Base-by-base conservation (phyloP, 768 basidiomycete genomes). In the Tulasnella sp. region DNA sequence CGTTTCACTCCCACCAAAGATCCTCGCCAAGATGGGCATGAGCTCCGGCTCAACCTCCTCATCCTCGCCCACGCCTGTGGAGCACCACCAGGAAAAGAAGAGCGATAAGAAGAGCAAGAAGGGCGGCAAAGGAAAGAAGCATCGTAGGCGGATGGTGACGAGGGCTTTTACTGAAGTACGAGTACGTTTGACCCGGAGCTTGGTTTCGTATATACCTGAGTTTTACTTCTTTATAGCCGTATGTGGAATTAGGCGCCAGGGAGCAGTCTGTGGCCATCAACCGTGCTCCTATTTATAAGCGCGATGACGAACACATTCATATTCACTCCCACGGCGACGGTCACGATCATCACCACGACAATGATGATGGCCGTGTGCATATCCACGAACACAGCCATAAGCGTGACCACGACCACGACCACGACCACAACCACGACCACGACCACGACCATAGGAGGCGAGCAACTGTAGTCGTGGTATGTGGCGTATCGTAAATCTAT, bases 331-430 rank as follows among this genome's bases (percentile, higher is more conserved):
- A 48, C n/a, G 48, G 43, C 11, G 58, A 65, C 51, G 56, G 65
- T 27, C 56, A 63, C 41, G 61, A 63, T 51, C 56, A 51, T 29
- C 32, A 34, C 45, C 30, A 64, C 56, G 45, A 61, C 61, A 55
- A 56, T 15, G 56, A 63, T 48, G 56, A 51, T 7, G 38, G 48
- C 38, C 47, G 41, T 51, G 62, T 48, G 42, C 65, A 68, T 41
- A 65, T 61, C 21, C 64, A 68, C 60, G 52, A 56, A 13, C 64
- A 61, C 58, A 58, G 51, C 29, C 66, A 66, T 50, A 27, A 52
- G 51, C 58, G 41, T 38, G 60, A 65, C 13, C 66, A 65, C 61
- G 34, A 50, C 15, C 61, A 63, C 45, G 43, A 61, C 15, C 65
- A 65, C 50, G 43, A 61, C 11, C 65, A 65, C 44, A 47, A 63